Base-by-base conservation (phyloP, 164 flowering plant genomes). In the Tetrastigma voinierianum region DNA sequence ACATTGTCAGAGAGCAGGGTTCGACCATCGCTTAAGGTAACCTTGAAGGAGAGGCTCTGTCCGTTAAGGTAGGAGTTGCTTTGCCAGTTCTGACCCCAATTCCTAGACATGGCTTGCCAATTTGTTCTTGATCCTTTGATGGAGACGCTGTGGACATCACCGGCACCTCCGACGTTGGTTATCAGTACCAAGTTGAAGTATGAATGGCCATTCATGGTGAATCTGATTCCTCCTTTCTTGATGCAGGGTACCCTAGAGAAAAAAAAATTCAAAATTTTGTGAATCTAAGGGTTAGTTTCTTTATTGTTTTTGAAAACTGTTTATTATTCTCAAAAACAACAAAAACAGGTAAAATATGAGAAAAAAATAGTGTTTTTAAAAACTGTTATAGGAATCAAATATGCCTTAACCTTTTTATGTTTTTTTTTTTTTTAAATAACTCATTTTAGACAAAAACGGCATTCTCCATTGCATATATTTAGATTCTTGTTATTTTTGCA, bases 31-130 rank as follows among this genome's bases (percentile, higher is more conserved):
- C 94, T 79, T 2, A 89, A 83, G 60, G 85, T 80, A 67, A 90
- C 94, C 77, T 77, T 83, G 74, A 90, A 90, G 10, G 94, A 87
- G 23, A 90, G 86, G 80, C 65, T 66, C 59, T 89, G 94, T 1
- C 96, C 91, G 45, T 87, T 80, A 47, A 89, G 85, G 64, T 77
- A 69, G 11, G 77, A 16, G 76, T 84, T 86, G 88, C 86, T 88
- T 64, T 88, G 93, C 96, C 96, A 90, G 67, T 87, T 90, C 57
- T 90, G 96, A 6, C 96, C 96, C 96, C 96, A 90, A 78, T 90
- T 90, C 61, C 97, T 83, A 2, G 94, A 82, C 97, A 90, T 86
- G 21, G 87, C 49, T 65, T 77, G 78, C 97, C 97, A 90, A 6
- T 73, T 75, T 11, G 92, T 86, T 56, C 73, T 81, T 15, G 94